A percentile compares a stretch with the other conserved stretches of the same genome.
Conservation (phyloP, 2,329 filamentous ascomycete species). For the Aspergillus cejpii region DNA sequence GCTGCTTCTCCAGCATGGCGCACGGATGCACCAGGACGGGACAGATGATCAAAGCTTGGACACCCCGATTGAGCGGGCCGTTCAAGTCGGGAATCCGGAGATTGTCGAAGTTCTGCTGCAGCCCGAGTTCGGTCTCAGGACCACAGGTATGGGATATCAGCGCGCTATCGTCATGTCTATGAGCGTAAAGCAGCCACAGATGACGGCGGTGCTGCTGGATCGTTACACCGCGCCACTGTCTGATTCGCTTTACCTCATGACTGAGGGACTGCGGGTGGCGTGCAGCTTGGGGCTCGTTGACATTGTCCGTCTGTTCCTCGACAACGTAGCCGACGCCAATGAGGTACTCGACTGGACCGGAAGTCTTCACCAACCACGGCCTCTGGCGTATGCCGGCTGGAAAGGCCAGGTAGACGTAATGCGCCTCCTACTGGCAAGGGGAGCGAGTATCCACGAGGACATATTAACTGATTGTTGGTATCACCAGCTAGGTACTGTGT, state of each 20-base stretch:
- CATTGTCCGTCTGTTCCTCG: not conserved
- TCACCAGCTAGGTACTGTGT: too few relatives aligned
- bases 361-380: not conserved
- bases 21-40: not conserved
- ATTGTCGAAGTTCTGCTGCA: not conserved
- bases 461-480: not conserved
- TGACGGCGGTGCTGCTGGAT: not conserved
- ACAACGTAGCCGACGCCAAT: conserved; percentile 1
- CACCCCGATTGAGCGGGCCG: not conserved
- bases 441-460: not conserved
- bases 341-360: not conserved
- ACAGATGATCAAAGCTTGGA: not conserved
- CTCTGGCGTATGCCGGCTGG: not conserved
- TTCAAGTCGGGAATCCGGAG: not conserved
- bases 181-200: not conserved
- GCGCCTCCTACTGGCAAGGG: not conserved
- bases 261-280: conserved; percentile 1
- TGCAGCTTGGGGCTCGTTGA: not conserved
- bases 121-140: not conserved
- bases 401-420: not conserved
- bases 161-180: not conserved
- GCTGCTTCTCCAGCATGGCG: not conserved
- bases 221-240: not conserved
- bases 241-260: not conserved
- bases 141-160: not conserved